Base-by-base conservation (phyloP, 2,329 filamentous ascomycete species). In the Trichoderma atrobrunneum region DNA sequence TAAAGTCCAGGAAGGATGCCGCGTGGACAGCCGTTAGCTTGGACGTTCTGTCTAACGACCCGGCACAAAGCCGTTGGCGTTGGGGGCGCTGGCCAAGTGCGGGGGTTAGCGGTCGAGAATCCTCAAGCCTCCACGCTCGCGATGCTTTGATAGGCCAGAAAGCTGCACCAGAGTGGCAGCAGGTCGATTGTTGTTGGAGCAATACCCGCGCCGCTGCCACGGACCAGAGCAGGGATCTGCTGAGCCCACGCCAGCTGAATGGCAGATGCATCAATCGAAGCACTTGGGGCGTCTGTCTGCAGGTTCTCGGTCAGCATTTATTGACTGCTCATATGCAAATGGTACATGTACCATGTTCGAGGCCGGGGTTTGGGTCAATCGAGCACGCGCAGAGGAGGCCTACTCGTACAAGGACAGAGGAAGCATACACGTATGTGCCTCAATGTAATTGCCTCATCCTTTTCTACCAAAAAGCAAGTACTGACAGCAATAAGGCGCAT, bases 31-130 rank as follows among this genome's bases (percentile, higher is more conserved):
- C 24, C 26, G 56, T 69, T 69, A 69, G 66, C 59, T 43, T 43
- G 16, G 16, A 43, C 16, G 39, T 32, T 24, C 56, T 68, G 51
- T 60, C 51, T 59, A 43, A 36, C 65, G 24, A 68, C 65, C 59
- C 59, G 59, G 68, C 28, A 48, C 56, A 62, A 39, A 26, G 60
- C 59, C 39, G 39, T 43, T 43, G 39, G 36, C 59, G 65, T 69
- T 69, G 54, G 54, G 54, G 66, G 66, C 66, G 66, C 30, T 28
- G 18, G 60, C 34, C 59, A 71, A 71, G 60, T 71, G 68, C 68
- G 68, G 68, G 68, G 68, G 68, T 56, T 71, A 71, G 68, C 60
- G 68, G 59, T 64, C 68, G 43, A 71, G 68, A 71, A 72, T 60
- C 30, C 62, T 65, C 32, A 61, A 51, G 66, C 56, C 66, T 36